Evolutionary conservation across 176 grass and related monocot genomes (phyloP), one percentile per base, ranked within the genome.

Genomic region (Olyra latifolia): DNA sequence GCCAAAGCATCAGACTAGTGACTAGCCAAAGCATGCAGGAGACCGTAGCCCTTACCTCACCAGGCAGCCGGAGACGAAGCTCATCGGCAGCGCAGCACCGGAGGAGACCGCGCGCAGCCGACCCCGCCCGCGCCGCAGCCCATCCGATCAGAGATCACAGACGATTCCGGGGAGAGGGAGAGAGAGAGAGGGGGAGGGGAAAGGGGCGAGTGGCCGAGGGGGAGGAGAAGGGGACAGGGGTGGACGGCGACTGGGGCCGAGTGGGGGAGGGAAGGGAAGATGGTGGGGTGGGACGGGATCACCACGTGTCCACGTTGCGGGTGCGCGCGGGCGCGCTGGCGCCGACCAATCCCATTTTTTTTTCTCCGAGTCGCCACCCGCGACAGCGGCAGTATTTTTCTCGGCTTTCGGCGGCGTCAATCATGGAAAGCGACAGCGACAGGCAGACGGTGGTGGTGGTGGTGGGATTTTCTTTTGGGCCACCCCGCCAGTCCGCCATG

Each of bases 241-340:
- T 23, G 8, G 80, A 19, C 23, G 49, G 67, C 48, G 60, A 43
- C 72, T 63, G 72, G 64, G 77, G 24, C 71, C 78, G 44, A 7
- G 66, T 20, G 10, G 14, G 32, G 60, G 40, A 40, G 75, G 20
- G 69, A 30, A 24, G 11, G 35, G 42, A 23, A 7, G 1, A 28
- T 35, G 38, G 4, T 63, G 76, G 69, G 57, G 7, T 3, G 42
- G 69, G 30, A 15, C 67, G 69, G 85, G 77, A 88, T 72, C 60
- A 49, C 81, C 75, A 84, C n/a, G n/a, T n/a, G n/a, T n/a, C n/a
- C n/a, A n/a, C 80, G 86, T 84, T 83, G 80, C 86, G 59, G 67
- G 80, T 54, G 75, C 75, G 75, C 75, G 62, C 82, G 81, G 39
- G 80, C 75, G 35, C 60, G 81, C 87, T 88, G 81, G 81, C 87